These are phyloP conservation scores for Geotrichum europaeum DNA, from an alignment of 1,139 yeast genomes.

Conservation along the genomic window DNA sequence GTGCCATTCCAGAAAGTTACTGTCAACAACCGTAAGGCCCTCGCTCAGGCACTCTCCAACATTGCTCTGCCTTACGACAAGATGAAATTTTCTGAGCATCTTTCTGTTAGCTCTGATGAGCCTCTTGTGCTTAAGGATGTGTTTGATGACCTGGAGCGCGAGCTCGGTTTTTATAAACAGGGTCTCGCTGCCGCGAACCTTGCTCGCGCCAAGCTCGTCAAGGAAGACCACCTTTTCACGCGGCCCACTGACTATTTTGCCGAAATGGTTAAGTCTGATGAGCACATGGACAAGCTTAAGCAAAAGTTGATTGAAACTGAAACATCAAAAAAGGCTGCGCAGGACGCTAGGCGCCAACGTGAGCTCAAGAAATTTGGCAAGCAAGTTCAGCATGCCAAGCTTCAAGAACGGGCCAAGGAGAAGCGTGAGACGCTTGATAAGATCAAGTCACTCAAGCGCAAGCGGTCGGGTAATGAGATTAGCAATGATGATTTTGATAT, in stretches of 20 bases:
- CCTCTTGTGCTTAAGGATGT: conserved; percentile 74
- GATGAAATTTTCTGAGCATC: conserved; percentile 77
- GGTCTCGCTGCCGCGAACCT: conserved; percentile 76
- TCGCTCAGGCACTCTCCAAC: conserved; percentile 31
- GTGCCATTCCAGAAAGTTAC: conserved; percentile 89
- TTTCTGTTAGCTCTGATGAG: conserved; percentile 57
- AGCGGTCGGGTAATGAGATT: conserved; percentile 73
- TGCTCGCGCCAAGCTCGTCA: conserved; percentile 60
- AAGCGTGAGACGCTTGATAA: conserved; percentile 87
- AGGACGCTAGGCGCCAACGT: conserved; percentile 92
- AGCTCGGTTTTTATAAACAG: conserved; percentile 81
- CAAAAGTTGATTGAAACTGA: conserved; percentile 78
- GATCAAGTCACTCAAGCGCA: conserved; percentile 81
- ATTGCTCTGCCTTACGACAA: conserved; percentile 38
- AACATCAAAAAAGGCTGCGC: conserved; percentile 83
- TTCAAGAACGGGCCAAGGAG: conserved; percentile 91
- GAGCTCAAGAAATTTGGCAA: conserved; percentile 95
- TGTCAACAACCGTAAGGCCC: conserved; percentile 39
- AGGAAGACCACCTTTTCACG: conserved; percentile 75
- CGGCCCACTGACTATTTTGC: conserved; percentile 97
- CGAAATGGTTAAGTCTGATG: conserved; percentile 96
- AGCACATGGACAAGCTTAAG: conserved; percentile 94
- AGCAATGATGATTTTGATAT: conserved; percentile 48
- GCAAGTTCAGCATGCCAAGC: conserved; percentile 89
- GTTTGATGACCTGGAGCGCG: conserved; percentile 90